Base-by-base conservation (phyloP, 1,139 yeast species). In the Candida albicans region DNA sequence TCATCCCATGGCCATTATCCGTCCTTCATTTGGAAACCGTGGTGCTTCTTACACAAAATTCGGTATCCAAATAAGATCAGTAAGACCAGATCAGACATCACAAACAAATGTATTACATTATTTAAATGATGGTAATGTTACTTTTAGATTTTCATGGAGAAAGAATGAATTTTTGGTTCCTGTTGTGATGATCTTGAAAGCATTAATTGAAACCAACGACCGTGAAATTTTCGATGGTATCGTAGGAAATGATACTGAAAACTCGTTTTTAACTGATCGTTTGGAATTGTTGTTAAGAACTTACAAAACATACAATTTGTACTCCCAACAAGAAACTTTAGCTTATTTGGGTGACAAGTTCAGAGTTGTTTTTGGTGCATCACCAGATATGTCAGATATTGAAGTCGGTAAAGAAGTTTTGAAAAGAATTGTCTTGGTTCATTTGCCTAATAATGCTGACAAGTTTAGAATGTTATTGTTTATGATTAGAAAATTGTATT, bases 191-290 rank as follows among this genome's bases (percentile, higher is more conserved):
- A 80, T 93, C 48, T 75, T 93, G 59, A 91, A 90, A 66, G 98
- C 98, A 0, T 73, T 95, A 50, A 73, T 83, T 26, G 96, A 91
- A 64, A 85, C 96, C 33, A 91, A 84, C 60, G 99, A 93, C 64
- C 81, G 96, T 61, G 97, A 90, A 58, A 88, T 95, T 53, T 93
- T 93, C 62, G 97, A 93, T 64, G 96, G 96, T 40, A 88, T 93
- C 52, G 93, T 91, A 35, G 99, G 98, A 56, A 71, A 90, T 25
- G 98, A 91, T 62, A 73, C 82, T 40, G 73, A 79, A 41, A 90
- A 93, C 69, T 90, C 98, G 25, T 93, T 93, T 77, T 79, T 93
- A 65, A 93, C 99, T 29, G 99, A 95, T 80, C 96, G 99, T 77
- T 79, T 95, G 65, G 99, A 93, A 71, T 77, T 95, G 61, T 75